A percentile compares a stretch with the other conserved stretches of the same genome.
Evolutionary conservation across 441 rosid genomes (phyloP).

Genomic region (Gossypium davidsonii): DNA sequence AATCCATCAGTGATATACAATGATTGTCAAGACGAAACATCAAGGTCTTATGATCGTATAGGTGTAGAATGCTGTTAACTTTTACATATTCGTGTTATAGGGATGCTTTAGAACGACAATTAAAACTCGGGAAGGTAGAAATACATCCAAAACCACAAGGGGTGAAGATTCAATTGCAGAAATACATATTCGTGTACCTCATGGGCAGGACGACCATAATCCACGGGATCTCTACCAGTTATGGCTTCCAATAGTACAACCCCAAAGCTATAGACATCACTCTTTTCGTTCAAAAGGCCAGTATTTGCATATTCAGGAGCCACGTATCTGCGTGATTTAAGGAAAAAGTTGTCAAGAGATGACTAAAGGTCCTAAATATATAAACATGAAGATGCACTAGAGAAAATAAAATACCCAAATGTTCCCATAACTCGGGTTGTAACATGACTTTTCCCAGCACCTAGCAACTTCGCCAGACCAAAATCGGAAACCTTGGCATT

Average conservation of each 20-base stretch:
- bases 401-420: conserved; percentile 51
- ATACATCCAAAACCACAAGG: background rate
- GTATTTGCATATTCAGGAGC: conserved; percentile 97
- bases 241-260: conserved; percentile 82
- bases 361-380: background rate
- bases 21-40: background rate
- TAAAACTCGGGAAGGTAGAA: background rate
- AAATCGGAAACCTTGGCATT: conserved; percentile 93
- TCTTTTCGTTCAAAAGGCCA: conserved; percentile 90
- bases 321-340: conserved; percentile 54
- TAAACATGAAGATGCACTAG: background rate
- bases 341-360: background rate
- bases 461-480: conserved; percentile 92
- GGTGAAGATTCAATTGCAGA: background rate
- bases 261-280: conserved; percentile 95
- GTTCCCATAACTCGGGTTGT: conserved; percentile 99
- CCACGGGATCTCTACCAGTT: conserved; percentile 95
- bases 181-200: conserved; percentile 41
- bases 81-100: background rate
- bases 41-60: background rate
- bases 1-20: background rate
- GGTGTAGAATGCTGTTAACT: background rate
- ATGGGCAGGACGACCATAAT: conserved; percentile 69
- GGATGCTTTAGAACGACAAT: background rate
- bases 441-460: conserved; percentile 93